Base-by-base conservation (phyloP, 768 basidiomycete genomes). In the Mycena alexandri region DNA sequence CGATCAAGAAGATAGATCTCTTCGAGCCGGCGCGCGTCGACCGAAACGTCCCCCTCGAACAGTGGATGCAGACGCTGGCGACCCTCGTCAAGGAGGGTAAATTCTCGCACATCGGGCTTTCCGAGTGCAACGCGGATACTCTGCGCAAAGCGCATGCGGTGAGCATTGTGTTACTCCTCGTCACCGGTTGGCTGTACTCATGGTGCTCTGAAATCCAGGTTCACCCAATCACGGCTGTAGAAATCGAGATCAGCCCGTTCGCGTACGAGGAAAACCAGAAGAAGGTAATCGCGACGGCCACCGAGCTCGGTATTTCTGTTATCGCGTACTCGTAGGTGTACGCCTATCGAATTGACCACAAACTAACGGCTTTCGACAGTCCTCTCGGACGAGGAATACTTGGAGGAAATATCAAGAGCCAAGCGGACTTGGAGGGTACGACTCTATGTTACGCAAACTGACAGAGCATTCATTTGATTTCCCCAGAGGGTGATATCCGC, bases 231-330 rank as follows among this genome's bases (percentile, higher is more conserved):
- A 81, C 86, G 14, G 80, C 85, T 17, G 87, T 89, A 10, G 90
- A 93, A 74, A 89, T 92, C 57, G 92, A 93, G 74, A 78, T 90
- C 46, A 90, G 87, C 71, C 83, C 86, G 2, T 90, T 87, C 83
- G 81, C 85, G 2, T 88, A 87, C 57, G 86, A 87, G 65, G 79
- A 81, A 24, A 81, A 87, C 58, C 83, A 86, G 17, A 82, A 81
- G 70, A 79, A 83, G 80, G 89, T 89, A 13, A 83, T 91, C 64
- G 81, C 81, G 1, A 82, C 87, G 2, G 85, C 86, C 8, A 75
- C 79, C 52, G 87, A 89, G 65, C 82, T 89, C n/a, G 84, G 84
- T 0, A 80, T 90, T 55, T 76, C 88, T 5, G 83, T 91, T n/a
- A 74, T 86, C 14, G 89, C 84, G 34, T 91, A 92, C 72, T 86